phyloP scores from a whole-genome alignment of 108 stramenopile species.

The Cyclotella sp. region DNA sequence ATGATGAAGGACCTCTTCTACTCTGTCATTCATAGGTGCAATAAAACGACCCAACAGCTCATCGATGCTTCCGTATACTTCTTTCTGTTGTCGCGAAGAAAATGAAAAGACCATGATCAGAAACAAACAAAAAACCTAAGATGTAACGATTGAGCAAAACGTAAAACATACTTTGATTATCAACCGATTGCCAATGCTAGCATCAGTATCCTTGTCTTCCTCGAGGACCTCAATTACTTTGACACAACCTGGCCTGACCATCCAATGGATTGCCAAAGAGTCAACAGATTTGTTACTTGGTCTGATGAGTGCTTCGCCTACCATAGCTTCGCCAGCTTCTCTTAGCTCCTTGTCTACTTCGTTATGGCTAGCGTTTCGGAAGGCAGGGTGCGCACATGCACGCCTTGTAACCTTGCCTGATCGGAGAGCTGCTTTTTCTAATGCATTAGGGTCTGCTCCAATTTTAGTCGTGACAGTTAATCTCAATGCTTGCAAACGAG shows the following conservation, averaged over 20 bases:
- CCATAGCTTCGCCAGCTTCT: conserved; percentile 76
- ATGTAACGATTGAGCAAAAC: background rate
- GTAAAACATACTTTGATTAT: conserved; percentile 70
- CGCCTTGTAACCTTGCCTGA: conserved; percentile 76
- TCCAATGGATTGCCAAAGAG: conserved; percentile 87
- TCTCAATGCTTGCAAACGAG: conserved; percentile 71
- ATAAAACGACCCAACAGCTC: conserved; percentile 87
- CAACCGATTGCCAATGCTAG: conserved; percentile 82
- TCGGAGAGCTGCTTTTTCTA: conserved; percentile 24
- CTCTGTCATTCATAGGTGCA: conserved; percentile 88
- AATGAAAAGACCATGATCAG: conserved; percentile 4
- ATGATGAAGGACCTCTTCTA: conserved; percentile 82
- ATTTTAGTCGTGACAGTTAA: conserved; percentile 57
- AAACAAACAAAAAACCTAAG: background rate
- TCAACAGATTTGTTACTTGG: conserved; percentile 85
- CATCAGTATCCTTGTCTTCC: conserved; percentile 88
- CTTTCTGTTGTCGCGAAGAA: conserved; percentile 45
- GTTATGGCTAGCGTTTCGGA: conserved; percentile 78
- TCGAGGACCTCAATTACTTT: conserved; percentile 87
- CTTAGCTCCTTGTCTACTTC: conserved; percentile 76
- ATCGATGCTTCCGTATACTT: conserved; percentile 88
- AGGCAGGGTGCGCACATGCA: conserved; percentile 89
- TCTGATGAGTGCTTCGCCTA: conserved; percentile 86
- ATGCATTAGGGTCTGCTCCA: conserved; percentile 49
- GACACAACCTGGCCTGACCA: conserved; percentile 77